Conservation (phyloP, 208 protist genomes). For the Leishmania amazonensis region DNA sequence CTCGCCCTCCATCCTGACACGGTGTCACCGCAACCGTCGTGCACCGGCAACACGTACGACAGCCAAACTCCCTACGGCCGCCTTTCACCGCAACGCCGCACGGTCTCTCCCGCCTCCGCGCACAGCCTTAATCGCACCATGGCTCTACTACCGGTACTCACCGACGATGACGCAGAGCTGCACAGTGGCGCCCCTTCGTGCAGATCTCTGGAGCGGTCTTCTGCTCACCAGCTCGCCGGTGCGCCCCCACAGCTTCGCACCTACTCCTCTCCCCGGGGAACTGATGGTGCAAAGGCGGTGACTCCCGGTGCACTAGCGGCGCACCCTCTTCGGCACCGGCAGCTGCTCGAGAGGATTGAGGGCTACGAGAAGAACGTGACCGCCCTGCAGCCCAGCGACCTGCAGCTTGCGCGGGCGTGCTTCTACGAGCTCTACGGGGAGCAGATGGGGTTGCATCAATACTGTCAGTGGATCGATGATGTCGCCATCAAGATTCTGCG, state of each 20-base stretch:
- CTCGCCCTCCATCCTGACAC: slow-evolving; percentile 30
- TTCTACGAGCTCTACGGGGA: slow-evolving; percentile 60
- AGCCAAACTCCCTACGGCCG: slow-evolving; percentile 25
- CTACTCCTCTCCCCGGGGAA: slow-evolving; percentile 28
- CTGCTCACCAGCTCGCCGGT: not conserved
- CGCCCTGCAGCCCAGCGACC: slow-evolving; percentile 26
- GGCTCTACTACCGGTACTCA: not conserved
- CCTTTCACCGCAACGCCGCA: slow-evolving; percentile 20
- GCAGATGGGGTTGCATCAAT: slow-evolving; percentile 36
- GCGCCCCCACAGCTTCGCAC: slow-evolving; percentile 28
- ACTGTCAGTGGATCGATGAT: slow-evolving; percentile 60
- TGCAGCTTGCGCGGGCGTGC: slow-evolving; percentile 42
- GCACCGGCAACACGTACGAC: slow-evolving; percentile 23
- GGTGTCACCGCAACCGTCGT: slow-evolving; percentile 8
- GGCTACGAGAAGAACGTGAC: slow-evolving; percentile 28
- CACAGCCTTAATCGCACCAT: not conserved
- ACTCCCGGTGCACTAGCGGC: not conserved
- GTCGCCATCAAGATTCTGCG: slow-evolving; percentile 39
- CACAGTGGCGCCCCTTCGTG: not conserved
- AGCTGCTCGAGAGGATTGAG: slow-evolving; percentile 46
- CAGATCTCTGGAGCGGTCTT: slow-evolving; percentile 1
- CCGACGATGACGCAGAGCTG: not conserved
- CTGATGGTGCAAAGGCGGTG: not conserved
- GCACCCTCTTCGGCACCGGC: slow-evolving; percentile 19
- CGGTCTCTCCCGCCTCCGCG: not conserved